Evolutionary conservation across 2,329 filamentous ascomycete genomes (phyloP).

Genomic region (Ophioceras dolichostomum): DNA sequence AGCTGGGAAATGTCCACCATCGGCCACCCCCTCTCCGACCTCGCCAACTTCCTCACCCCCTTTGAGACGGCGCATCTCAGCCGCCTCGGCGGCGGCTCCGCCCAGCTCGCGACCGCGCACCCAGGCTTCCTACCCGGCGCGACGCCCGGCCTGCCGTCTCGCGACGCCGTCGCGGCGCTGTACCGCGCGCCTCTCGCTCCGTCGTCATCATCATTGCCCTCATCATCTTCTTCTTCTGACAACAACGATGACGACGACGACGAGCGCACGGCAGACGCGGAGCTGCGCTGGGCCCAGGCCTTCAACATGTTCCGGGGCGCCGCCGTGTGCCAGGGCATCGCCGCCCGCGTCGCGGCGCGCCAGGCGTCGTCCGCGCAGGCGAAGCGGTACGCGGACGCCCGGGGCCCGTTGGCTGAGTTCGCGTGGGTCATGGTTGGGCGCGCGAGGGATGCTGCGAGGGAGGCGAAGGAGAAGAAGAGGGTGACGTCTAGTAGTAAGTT

Average conservation of each 20-base stretch:
- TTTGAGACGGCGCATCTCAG: conserved; percentile 27
- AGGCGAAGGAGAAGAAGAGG: too few relatives aligned
- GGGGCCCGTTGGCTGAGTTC: conserved; percentile 61
- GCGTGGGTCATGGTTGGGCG: conserved; percentile 62
- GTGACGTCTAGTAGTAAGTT: too few relatives aligned
- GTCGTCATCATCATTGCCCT: too few relatives aligned
- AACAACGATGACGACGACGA: too few relatives aligned
- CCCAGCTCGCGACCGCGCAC: conserved; percentile 16
- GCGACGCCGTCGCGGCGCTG: conserved; percentile 20
- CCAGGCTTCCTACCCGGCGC: conserved; percentile 47
- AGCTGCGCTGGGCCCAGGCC: conserved; percentile 48
- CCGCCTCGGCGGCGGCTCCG: conserved; percentile 5
- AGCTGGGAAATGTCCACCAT: conserved; percentile 97
- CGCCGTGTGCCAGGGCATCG: conserved; percentile 74
- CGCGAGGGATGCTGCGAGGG: conserved; percentile 10
- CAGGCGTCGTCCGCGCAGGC: conserved; percentile 87
- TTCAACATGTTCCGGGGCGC: conserved; percentile 50
- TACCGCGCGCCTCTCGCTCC: conserved; percentile 11
- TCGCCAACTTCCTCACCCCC: conserved; percentile 62
- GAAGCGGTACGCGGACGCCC: conserved; percentile 54
- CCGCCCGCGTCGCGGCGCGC: conserved; percentile 68
- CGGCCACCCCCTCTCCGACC: conserved; percentile 86
- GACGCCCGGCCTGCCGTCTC: conserved; percentile 43
- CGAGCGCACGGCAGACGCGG: conserved; percentile 33
- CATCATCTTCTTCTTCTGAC: too few relatives aligned